Evolutionary conservation across 2,329 filamentous ascomycete genomes (phyloP).

Genomic region (Raffaelea deltoideospora): DNA sequence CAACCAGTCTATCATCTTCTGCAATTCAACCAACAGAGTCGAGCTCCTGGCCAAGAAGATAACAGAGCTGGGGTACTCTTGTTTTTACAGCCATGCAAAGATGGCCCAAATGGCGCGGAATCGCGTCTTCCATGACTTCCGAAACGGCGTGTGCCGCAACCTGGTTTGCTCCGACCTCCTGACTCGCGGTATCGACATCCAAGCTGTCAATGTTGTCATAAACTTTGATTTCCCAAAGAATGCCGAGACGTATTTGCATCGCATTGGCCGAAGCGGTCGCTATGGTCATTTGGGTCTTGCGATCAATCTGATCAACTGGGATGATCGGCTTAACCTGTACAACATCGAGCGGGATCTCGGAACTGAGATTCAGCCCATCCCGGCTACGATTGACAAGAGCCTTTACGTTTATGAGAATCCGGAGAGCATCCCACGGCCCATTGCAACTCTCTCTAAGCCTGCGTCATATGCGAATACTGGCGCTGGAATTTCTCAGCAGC

Average conservation of each 20-base stretch:
- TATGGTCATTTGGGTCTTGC: conserved; percentile 95
- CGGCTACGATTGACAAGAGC: conserved; percentile 86
- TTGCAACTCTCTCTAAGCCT: conserved; percentile 29
- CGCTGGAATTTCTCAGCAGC: not conserved
- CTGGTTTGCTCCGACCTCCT: conserved; percentile 94
- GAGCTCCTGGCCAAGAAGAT: conserved; percentile 98
- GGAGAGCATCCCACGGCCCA: conserved; percentile 80
- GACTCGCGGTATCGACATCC: conserved; percentile 97
- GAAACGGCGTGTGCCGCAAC: conserved; percentile 94
- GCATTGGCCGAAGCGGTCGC: conserved; percentile 91
- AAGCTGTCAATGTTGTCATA: conserved; percentile 98
- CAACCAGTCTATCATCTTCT: conserved; percentile 99
- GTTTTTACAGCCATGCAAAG: conserved; percentile 97
- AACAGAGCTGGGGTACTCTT: conserved; percentile 96
- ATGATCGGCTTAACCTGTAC: conserved; percentile 96
- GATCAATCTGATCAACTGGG: conserved; percentile 99
- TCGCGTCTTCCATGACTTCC: conserved; percentile 98
- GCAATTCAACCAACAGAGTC: conserved; percentile 96
- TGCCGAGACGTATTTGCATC: conserved; percentile 94
- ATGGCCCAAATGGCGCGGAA: conserved; percentile 97
- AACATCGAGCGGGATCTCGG: conserved; percentile 96
- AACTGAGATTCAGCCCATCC: conserved; percentile 96
- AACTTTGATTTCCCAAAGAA: conserved; percentile 99
- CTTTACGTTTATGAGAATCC: conserved; percentile 97
- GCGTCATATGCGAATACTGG: not conserved